phyloP scores from a whole-genome alignment of 2,329 filamentous ascomycete species.

The Trichoderma cornu-damae region DNA sequence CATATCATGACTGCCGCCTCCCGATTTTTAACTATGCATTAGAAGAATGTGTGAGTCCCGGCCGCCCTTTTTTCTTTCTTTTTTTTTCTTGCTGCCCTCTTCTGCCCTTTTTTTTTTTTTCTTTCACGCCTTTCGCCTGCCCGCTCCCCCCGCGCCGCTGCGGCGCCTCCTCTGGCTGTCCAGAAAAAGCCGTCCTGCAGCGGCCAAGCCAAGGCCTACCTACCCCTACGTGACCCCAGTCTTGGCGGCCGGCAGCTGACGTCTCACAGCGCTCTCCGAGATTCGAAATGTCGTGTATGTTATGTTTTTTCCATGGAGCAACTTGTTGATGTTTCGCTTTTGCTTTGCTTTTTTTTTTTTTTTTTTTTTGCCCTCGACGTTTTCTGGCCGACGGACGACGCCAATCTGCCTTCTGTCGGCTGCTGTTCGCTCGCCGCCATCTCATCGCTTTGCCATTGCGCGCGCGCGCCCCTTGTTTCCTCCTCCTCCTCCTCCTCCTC shows the following conservation, averaged over 20 bases:
- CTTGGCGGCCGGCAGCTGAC: conserved; percentile 32
- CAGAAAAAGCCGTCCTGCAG: conserved; percentile 13
- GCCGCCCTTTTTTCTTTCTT: too few species aligned
- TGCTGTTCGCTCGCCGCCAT: background rate
- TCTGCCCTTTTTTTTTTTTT: too few species aligned
- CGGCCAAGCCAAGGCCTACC: conserved; percentile 18
- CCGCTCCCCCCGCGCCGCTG: conserved; percentile 8
- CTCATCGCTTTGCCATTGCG: background rate
- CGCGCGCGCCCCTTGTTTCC: too few species aligned
- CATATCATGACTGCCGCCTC: conserved; percentile 32
- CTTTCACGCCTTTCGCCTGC: too few species aligned
- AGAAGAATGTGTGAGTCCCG: conserved; percentile 40
- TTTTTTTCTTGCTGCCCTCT: too few species aligned
- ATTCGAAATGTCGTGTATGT: conserved; percentile 47
- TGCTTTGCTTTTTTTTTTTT: background rate
- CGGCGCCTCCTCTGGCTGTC: conserved; percentile 8
- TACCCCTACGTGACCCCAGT: conserved; percentile 14
- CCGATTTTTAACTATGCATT: conserved; percentile 36
- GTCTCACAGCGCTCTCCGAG: conserved; percentile 43
- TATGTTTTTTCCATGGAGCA: conserved; percentile 32
- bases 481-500: too few species aligned
- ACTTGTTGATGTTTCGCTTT: background rate
- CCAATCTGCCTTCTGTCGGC: too few species aligned
- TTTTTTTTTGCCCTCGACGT: too few species aligned
- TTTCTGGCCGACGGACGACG: too few species aligned